phyloP scores from a whole-genome alignment of 768 basidiomycete genomes.

The Phylloporus scabripes region DNA sequence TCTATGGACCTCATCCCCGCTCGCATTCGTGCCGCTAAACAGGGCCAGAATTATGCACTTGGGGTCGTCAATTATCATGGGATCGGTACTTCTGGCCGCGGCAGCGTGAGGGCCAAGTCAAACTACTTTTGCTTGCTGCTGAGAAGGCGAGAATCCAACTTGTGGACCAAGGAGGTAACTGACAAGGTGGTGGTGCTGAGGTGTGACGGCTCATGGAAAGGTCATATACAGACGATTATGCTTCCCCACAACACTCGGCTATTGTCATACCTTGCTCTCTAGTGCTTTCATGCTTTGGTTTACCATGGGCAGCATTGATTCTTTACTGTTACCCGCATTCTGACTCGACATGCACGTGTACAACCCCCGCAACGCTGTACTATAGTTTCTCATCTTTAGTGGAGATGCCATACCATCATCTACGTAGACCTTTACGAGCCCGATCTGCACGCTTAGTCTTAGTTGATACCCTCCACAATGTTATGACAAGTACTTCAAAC shows the following conservation, averaged over 20 bases:
- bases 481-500: too few relatives aligned
- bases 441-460: too few relatives aligned
- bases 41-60: neutral
- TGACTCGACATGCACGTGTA: too few relatives aligned
- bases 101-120: neutral
- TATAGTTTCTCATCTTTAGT: too few relatives aligned
- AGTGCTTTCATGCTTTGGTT: neutral
- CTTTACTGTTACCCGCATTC: too few relatives aligned
- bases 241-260: conserved; percentile 1
- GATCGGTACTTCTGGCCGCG: neutral
- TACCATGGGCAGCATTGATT: too few relatives aligned
- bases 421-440: too few relatives aligned
- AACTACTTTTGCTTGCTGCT: conserved; percentile 1
- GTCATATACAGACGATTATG: neutral
- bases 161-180: neutral
- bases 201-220: conserved; percentile 1
- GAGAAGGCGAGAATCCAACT: neutral
- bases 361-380: too few relatives aligned
- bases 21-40: neutral
- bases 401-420: too few relatives aligned
- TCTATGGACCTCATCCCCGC: neutral
- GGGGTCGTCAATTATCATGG: conserved; percentile 1
- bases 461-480: too few relatives aligned
- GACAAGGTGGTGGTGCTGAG: neutral
- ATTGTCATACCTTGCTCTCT: neutral